A percentile compares a stretch with the other conserved stretches of the same genome.
phyloP scores from a whole-genome alignment of 805 yeast species.

The Metschnikowia bowlesiae region DNA sequence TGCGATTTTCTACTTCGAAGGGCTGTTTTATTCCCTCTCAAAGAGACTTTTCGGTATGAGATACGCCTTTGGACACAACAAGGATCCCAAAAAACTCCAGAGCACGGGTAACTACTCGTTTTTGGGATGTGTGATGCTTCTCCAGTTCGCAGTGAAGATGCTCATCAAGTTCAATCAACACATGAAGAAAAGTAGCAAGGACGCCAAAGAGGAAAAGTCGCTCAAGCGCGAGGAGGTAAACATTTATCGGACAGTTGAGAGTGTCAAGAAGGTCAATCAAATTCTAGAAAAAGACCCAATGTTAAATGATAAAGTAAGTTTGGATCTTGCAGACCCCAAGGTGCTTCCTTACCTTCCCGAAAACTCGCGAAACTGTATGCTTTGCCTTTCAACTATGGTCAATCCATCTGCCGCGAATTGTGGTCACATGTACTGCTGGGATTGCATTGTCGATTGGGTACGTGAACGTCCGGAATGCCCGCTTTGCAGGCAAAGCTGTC shows the following conservation, averaged over 20 bases:
- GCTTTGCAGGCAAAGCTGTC: constrained; percentile 69
- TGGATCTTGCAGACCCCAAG: constrained; percentile 54
- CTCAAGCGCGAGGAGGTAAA: background rate
- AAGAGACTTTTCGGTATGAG: constrained; percentile 77
- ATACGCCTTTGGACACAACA: constrained; percentile 67
- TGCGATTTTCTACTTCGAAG: constrained; percentile 78
- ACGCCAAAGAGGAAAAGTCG: background rate
- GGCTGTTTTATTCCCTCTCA: constrained; percentile 73
- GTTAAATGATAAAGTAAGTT: constrained; percentile 15
- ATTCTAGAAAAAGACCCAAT: constrained; percentile 4
- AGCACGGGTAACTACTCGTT: constrained; percentile 65
- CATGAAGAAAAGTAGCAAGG: constrained; percentile 4
- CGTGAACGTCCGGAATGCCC: constrained; percentile 89
- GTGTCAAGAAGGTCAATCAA: constrained; percentile 8
- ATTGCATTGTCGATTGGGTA: constrained; percentile 84
- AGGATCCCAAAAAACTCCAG: constrained; percentile 37
- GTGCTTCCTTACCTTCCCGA: constrained; percentile 66
- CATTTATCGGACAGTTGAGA: constrained; percentile 8
- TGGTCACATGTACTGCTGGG: constrained; percentile 94
- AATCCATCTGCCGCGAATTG: constrained; percentile 85
- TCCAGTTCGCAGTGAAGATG: constrained; percentile 48
- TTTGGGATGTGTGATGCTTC: constrained; percentile 58
- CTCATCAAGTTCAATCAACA: constrained; percentile 28
- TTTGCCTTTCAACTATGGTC: constrained; percentile 75
- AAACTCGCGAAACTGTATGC: constrained; percentile 70